Evolutionary conservation across 306 rosid species (phyloP), one percentile per base, ranked within the genome.

Genomic region (Leucaena leucocephala): DNA sequence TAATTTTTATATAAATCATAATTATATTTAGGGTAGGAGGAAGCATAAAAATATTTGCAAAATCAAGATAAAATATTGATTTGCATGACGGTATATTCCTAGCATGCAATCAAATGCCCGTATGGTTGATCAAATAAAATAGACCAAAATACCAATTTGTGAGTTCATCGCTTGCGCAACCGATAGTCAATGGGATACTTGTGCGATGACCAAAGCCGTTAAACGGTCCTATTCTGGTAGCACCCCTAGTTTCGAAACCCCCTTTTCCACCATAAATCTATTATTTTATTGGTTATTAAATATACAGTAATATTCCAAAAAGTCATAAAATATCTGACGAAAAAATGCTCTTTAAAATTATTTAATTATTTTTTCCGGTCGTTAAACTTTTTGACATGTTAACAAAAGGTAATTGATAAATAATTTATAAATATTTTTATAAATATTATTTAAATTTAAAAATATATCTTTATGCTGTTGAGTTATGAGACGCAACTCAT

Each of bases 151-250:
- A 1, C 42, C 45, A 8, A 27, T 27, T 46, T 13, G n/a, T 78
- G 50, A 42, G 42, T 35, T 78, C 82, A 78, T 59, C 27, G 82
- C 82, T 62, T 49, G 40, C 72, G 72, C 65, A 54, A 54, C 5
- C 19, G 57, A 50, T 6, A 50, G 57, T 50, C 57, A 50, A 50
- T 50, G 57, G n/a, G n/a, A n/a, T n/a, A 16, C 57, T 13, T 1
- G 57, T 4, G 8, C 5, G 8, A 50, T 1, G 57, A 16, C 2
- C 57, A 16, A 16, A 19, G 8, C 8, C 11, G 27, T 27, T 27
- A 54, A 8, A 9, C 63, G 12, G 35, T 16, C 82, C 86, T 49
- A 63, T 38, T 2, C 19, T 22, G 39, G 10, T 40, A n/a, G 27
- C 61, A 8, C 33, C 6, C 33, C 61, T 54, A 7, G 61, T n/a